These are phyloP conservation scores for Recurvomyces mirabilis DNA, from an alignment of 495 filamentous ascomycete genomes.

Conservation along the genomic window DNA sequence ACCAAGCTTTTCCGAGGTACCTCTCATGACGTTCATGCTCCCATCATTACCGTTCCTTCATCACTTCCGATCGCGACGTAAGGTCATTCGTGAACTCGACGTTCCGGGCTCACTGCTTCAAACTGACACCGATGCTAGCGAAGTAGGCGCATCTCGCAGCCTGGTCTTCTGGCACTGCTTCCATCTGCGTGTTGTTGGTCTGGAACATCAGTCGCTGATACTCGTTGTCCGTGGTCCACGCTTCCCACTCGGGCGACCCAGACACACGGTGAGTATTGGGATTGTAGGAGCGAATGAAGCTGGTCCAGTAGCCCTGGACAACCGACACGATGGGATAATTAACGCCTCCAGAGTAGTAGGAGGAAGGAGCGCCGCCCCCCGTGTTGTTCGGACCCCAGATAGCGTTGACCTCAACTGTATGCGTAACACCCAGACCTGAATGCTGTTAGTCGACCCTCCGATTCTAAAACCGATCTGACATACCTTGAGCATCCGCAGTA, in stretches of 20 bases:
- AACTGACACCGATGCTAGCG: constrained; percentile 37
- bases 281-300: constrained; percentile 23
- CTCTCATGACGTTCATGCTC: too few relatives aligned
- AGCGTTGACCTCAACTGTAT: constrained; percentile 50
- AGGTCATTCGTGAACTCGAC: too few relatives aligned
- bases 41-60: too few relatives aligned
- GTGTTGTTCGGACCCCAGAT: constrained; percentile 47
- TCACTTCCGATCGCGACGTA: too few relatives aligned
- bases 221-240: constrained; percentile 29
- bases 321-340: constrained; percentile 23
- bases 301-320: constrained; percentile 26
- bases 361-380: constrained; percentile 35
- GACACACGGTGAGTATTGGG: constrained; percentile 18
- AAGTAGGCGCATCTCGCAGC: constrained; percentile 44
- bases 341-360: constrained; percentile 37
- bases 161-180: constrained; percentile 39
- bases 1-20: too few relatives aligned
- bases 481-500: constrained; percentile 27
- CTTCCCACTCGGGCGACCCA: constrained; percentile 23
- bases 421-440: constrained; percentile 47
- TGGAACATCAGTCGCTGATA: constrained; percentile 42
- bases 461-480: neutral
- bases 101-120: constrained; percentile 40
- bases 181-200: constrained; percentile 48
- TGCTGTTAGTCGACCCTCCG: neutral